A percentile compares a stretch with the other conserved stretches of the same genome.
Evolutionary conservation across 1,284 basidiomycete genomes (phyloP).

Genomic region (Coniferiporia sulphurascens): DNA sequence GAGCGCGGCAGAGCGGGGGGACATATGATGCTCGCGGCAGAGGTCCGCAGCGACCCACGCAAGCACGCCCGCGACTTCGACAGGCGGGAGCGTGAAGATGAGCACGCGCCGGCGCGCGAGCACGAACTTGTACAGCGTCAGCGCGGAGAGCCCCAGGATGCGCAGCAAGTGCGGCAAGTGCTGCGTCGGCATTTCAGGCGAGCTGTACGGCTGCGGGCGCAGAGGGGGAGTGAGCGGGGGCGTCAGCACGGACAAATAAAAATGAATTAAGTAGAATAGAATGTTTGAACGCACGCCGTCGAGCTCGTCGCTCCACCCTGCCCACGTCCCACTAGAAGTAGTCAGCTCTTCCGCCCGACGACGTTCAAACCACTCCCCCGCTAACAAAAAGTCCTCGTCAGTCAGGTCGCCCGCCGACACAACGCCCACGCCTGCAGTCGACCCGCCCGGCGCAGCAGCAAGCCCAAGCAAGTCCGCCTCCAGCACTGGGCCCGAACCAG

Average conservation of each 20-base stretch:
- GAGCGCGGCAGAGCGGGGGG: background rate
- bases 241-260: slow-evolving; percentile 9
- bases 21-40: slow-evolving; percentile 54
- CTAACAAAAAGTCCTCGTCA: slow-evolving; percentile 45
- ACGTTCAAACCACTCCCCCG: slow-evolving; percentile 58
- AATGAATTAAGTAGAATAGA: background rate
- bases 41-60: slow-evolving; percentile 71
- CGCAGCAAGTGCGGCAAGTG: slow-evolving; percentile 66
- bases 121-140: slow-evolving; percentile 75
- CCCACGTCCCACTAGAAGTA: slow-evolving; percentile 50
- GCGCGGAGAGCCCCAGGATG: slow-evolving; percentile 67
- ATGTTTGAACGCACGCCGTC: slow-evolving; percentile 39
- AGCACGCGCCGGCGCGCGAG: slow-evolving; percentile 65
- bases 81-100: slow-evolving; percentile 71
- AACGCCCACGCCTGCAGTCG: background rate
- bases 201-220: slow-evolving; percentile 29
- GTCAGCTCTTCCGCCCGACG: slow-evolving; percentile 48
- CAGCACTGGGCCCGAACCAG: slow-evolving; percentile 11
- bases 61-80: slow-evolving; percentile 70
- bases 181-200: slow-evolving; percentile 45
- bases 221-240: background rate
- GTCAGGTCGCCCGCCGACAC: background rate
- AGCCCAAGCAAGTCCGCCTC: slow-evolving; percentile 37
- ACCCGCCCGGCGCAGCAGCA: background rate
- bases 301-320: slow-evolving; percentile 61